phyloP scores from a whole-genome alignment of 306 rosid species.

The Acacia confusa region DNA sequence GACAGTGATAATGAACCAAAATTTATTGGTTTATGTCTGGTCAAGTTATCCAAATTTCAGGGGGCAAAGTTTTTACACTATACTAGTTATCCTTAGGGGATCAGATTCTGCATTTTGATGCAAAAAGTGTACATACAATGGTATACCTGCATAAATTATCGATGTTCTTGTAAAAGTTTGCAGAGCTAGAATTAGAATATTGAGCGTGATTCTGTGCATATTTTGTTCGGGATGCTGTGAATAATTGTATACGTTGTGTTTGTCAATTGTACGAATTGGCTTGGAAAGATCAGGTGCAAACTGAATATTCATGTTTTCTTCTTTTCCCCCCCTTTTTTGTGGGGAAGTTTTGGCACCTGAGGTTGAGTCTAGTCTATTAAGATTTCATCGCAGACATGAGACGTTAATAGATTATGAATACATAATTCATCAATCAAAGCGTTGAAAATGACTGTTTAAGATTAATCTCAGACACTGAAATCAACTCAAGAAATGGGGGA shows the following conservation, averaged over 20 bases:
- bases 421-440: background rate
- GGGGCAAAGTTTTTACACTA: background rate
- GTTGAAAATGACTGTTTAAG: constrained; percentile 19
- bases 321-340: background rate
- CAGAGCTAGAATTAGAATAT: background rate
- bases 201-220: background rate
- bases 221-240: background rate
- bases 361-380: background rate
- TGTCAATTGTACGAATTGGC: background rate
- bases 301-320: background rate
- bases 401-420: background rate
- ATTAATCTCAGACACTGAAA: constrained; percentile 53
- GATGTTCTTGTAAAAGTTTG: background rate
- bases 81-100: background rate
- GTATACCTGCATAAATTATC: background rate
- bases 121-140: background rate
- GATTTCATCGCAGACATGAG: background rate
- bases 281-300: background rate
- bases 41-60: background rate
- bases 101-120: background rate
- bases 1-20: background rate
- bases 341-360: background rate
- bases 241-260: background rate
- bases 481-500: constrained; percentile 83
- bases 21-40: background rate